These are phyloP conservation scores for Penicillium sp. DNA, from an alignment of 2,329 filamentous ascomycete genomes.

Conservation along the genomic window DNA sequence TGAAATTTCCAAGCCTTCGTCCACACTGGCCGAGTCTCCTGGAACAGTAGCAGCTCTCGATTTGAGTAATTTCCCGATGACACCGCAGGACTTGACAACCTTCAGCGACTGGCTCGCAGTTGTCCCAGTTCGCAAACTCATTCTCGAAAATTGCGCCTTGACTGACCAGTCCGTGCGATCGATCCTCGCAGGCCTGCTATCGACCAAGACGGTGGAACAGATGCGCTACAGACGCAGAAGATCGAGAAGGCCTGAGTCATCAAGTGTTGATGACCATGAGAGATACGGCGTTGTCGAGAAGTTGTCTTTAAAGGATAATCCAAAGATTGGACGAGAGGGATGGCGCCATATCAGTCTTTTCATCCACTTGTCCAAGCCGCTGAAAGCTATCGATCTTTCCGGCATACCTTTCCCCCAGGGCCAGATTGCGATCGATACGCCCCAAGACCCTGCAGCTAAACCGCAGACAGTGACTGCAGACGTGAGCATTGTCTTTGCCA, in stretches of 20 bases:
- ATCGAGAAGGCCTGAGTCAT: slow-evolving; percentile 39
- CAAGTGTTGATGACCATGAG: slow-evolving; percentile 31
- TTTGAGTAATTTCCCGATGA: slow-evolving; percentile 79
- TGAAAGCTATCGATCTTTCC: slow-evolving; percentile 84
- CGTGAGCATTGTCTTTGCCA: slow-evolving; percentile 67
- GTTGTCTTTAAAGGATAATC: slow-evolving; percentile 84
- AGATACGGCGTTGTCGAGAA: slow-evolving; percentile 75
- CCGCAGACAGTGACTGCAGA: slow-evolving; percentile 41
- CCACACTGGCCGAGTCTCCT: slow-evolving; percentile 61
- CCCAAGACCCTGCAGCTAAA: slow-evolving; percentile 12
- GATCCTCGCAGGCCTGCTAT: slow-evolving; percentile 80
- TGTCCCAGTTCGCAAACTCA: slow-evolving; percentile 82
- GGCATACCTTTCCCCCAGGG: slow-evolving; percentile 73
- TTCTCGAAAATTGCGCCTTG: slow-evolving; percentile 84
- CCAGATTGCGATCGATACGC: slow-evolving; percentile 26
- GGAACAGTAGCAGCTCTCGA: slow-evolving; percentile 83
- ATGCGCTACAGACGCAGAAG: slow-evolving; percentile 52
- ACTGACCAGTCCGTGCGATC: slow-evolving; percentile 85
- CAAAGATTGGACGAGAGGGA: slow-evolving; percentile 77
- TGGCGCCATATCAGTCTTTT: slow-evolving; percentile 93
- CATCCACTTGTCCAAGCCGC: slow-evolving; percentile 81
- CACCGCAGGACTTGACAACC: slow-evolving; percentile 79
- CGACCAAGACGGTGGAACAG: slow-evolving; percentile 68
- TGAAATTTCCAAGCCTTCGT: slow-evolving; percentile 74
- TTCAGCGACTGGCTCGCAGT: slow-evolving; percentile 92